Evolutionary conservation across 106 monocot genomes (phyloP).

Genomic region (Dendrobium huoshanense): DNA sequence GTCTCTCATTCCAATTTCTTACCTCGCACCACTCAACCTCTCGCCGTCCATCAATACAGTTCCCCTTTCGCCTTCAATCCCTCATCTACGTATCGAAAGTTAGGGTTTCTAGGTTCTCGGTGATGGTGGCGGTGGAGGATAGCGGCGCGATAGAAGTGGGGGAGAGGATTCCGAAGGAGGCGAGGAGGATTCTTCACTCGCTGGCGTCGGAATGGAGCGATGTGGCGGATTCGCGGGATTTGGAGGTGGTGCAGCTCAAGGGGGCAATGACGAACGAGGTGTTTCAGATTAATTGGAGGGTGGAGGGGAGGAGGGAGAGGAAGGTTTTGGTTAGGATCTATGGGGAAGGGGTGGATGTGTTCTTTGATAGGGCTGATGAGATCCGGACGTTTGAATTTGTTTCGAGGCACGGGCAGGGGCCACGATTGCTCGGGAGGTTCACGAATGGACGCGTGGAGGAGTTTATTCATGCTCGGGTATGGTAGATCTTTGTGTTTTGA

Average conservation of each 20-base stretch:
- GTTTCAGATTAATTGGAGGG: slow-evolving; percentile 64
- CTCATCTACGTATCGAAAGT: neutral
- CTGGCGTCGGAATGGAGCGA: slow-evolving; percentile 72
- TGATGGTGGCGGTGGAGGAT: slow-evolving; percentile 28
- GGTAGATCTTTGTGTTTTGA: neutral
- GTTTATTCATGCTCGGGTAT: slow-evolving; percentile 93
- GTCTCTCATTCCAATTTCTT: neutral
- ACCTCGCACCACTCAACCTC: neutral
- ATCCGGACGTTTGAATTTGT: slow-evolving; percentile 73
- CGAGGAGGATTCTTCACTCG: slow-evolving; percentile 36
- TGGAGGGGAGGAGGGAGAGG: slow-evolving; percentile 10
- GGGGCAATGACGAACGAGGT: slow-evolving; percentile 92
- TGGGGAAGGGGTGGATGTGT: slow-evolving; percentile 72
- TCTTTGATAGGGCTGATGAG: slow-evolving; percentile 78
- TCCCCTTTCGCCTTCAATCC: neutral
- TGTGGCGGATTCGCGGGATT: slow-evolving; percentile 47
- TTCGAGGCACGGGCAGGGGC: slow-evolving; percentile 81
- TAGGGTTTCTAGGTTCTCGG: neutral
- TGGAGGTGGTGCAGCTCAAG: slow-evolving; percentile 65
- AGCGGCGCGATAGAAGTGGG: neutral
- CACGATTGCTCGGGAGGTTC: slow-evolving; percentile 76
- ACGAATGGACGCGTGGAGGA: slow-evolving; percentile 84
- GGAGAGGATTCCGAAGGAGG: slow-evolving; percentile 59
- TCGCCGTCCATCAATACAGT: neutral
- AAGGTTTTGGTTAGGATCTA: slow-evolving; percentile 81